Evolutionary conservation across 176 grass and related monocot genomes (phyloP).

Genomic region (Ensete glaucum): DNA sequence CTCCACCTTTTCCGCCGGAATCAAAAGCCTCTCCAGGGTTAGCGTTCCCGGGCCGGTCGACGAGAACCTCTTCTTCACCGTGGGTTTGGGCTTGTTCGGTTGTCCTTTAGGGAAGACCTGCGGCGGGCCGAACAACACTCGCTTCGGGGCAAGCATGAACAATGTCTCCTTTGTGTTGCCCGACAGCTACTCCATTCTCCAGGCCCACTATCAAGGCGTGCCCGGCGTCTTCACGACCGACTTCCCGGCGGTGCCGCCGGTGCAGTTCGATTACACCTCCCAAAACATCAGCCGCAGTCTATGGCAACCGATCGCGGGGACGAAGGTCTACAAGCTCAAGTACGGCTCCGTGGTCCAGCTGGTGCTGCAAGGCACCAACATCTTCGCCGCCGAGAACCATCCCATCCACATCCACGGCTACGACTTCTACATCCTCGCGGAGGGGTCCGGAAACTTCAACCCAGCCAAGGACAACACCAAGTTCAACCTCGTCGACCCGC

Average conservation of each 20-base stretch:
- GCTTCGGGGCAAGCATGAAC: conserved; percentile 9
- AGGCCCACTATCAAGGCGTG: neutral
- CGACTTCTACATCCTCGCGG: conserved; percentile 55
- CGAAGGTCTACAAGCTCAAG: conserved; percentile 54
- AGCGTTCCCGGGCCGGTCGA: conserved; percentile 46
- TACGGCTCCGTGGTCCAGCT: conserved; percentile 64
- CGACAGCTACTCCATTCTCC: neutral
- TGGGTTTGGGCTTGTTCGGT: conserved; percentile 44
- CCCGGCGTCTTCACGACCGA: conserved; percentile 10
- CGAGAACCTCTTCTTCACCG: conserved; percentile 61
- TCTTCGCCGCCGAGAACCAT: conserved; percentile 59
- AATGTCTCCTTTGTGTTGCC: conserved; percentile 12
- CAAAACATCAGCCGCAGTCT: conserved; percentile 40
- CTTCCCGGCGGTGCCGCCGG: conserved; percentile 27
- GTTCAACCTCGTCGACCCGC: conserved; percentile 69
- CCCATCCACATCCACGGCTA: conserved; percentile 79
- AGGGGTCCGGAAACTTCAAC: conserved; percentile 71
- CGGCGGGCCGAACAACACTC: conserved; percentile 5
- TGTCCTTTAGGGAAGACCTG: neutral
- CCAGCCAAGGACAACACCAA: conserved; percentile 39
- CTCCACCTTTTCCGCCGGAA: conserved; percentile 36
- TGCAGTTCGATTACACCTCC: conserved; percentile 61
- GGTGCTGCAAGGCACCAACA: conserved; percentile 66
- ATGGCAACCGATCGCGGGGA: conserved; percentile 42
- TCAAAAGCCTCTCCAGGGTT: conserved; percentile 39